These are phyloP conservation scores for Amniculicola lignicola DNA, from an alignment of 495 filamentous ascomycete species.

Conservation along the genomic window DNA sequence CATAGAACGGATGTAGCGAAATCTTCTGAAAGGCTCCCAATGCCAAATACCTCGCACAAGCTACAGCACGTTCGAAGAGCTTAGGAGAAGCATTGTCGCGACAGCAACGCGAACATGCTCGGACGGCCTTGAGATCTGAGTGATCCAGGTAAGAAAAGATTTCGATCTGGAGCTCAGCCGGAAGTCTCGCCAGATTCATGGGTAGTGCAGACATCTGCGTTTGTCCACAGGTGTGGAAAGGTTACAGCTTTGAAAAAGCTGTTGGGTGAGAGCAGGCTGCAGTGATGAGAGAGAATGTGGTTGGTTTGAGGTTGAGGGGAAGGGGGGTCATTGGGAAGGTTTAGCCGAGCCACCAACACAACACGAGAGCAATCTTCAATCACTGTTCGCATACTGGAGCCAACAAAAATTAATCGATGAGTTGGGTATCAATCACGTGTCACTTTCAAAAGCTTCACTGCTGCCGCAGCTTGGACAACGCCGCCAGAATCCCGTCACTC, in stretches of 20 bases:
- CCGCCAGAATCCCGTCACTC: conserved; percentile 56
- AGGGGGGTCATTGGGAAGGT: background rate
- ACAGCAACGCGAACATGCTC: conserved; percentile 12
- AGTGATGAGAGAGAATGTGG: background rate
- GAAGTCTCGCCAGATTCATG: conserved; percentile 16
- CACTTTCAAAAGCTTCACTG: conserved; percentile 4
- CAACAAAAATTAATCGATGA: too few relatives aligned
- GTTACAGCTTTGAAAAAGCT: background rate
- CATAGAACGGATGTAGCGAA: conserved; percentile 14
- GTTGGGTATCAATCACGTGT: background rate
- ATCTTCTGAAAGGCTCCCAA: conserved; percentile 19
- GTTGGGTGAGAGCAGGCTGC: background rate
- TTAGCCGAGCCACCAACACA: background rate
- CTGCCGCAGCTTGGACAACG: conserved; percentile 51
- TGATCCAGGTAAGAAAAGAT: conserved; percentile 25
- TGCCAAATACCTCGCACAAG: conserved; percentile 20
- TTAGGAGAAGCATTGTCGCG: conserved; percentile 8
- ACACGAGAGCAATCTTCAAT: too few relatives aligned
- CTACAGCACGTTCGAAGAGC: conserved; percentile 20
- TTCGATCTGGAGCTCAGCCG: conserved; percentile 20
- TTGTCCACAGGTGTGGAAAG: background rate
- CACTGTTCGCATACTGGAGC: too few relatives aligned
- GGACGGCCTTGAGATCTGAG: conserved; percentile 12
- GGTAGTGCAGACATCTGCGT: background rate
- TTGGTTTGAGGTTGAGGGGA: too few relatives aligned